phyloP scores from a whole-genome alignment of 352 stramenopile genomes.

The Saprolegnia diclina region DNA sequence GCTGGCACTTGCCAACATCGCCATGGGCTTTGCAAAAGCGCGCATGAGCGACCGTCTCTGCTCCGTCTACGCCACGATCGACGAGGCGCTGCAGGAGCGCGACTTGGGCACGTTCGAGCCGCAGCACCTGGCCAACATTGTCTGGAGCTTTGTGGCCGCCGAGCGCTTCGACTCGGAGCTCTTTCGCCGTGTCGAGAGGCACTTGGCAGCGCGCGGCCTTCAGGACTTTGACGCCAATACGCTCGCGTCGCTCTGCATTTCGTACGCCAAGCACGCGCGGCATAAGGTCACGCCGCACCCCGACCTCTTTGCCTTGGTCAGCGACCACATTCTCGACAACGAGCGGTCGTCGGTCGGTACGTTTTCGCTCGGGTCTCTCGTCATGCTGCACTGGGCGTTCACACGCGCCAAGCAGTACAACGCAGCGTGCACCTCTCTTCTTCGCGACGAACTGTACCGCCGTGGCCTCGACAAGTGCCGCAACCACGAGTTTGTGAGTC shows the following conservation, averaged over 20 bases:
- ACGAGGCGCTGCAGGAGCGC: not conserved
- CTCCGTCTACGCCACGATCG: not conserved
- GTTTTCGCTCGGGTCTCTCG: not conserved
- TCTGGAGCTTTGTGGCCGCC: not conserved
- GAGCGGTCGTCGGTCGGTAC: not conserved
- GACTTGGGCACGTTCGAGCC: not conserved
- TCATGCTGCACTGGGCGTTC: not conserved
- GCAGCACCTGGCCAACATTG: slow-evolving; percentile 1
- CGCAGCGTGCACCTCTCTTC: not conserved
- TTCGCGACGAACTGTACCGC: not conserved
- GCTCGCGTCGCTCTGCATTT: not conserved
- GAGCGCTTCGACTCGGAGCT: not conserved
- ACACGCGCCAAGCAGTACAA: not conserved
- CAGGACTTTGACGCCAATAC: not conserved
- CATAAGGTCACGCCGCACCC: not conserved
- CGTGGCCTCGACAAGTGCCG: slow-evolving; percentile 1
- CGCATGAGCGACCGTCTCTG: not conserved
- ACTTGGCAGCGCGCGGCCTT: not conserved
- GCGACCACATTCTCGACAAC: not conserved
- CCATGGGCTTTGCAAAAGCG: slow-evolving; percentile 4
- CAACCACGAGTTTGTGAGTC: not conserved
- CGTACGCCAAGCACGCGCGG: slow-evolving; percentile 4
- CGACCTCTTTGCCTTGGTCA: not conserved
- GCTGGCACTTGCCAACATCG: not conserved
- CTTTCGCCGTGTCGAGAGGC: not conserved